Base-by-base conservation (phyloP, 2,329 filamentous ascomycete genomes). In the Bisporella sp. region DNA sequence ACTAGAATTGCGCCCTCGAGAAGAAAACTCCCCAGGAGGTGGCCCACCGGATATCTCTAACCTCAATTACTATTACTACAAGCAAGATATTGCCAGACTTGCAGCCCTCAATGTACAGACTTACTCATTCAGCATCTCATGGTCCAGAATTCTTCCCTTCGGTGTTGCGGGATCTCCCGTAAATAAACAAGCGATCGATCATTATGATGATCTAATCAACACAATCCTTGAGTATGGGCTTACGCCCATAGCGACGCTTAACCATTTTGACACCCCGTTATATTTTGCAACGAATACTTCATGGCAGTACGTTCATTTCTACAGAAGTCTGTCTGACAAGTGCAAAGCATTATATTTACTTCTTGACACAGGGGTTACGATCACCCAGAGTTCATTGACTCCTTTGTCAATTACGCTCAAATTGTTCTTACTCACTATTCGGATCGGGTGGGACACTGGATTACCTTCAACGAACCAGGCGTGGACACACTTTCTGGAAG, bases 381-480 rank as follows among this genome's bases (percentile, higher is more conserved):
- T 21, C 21, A 76, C 43, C 65, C 69, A 31, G 70, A 69, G 0
- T 77, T 75, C 39, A 63, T 68, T 11, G 72, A 74, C 39, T 69
- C 70, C 5, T 78, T 77, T 57, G 68, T 77, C 1, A 64, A 77
- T 55, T 78, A 78, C 46, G 74, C 69, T 40, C 73, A 77, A 53
- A 67, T 76, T 9, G 66, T 72, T 32, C 69, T 78, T 66, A 66
- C 71, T 1, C 72, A 74, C 51, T 78, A 70, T 54, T 70, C 70
- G 1, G 74, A 78, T 47, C 68, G 74, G 0, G 72, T 78, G 0
- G 69, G 73, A 0, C 66, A 71, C 4, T 77, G 73, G 72, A 70
- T 71, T 56, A 77, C 73, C 1, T 76, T 75, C 59, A 78, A 78
- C 55, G 76, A 78, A 60, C 74, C 75, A 1, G 63, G 74, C n/a